Conservation (phyloP, 495 filamentous ascomycete species). For the Penicillium waksmanii region DNA sequence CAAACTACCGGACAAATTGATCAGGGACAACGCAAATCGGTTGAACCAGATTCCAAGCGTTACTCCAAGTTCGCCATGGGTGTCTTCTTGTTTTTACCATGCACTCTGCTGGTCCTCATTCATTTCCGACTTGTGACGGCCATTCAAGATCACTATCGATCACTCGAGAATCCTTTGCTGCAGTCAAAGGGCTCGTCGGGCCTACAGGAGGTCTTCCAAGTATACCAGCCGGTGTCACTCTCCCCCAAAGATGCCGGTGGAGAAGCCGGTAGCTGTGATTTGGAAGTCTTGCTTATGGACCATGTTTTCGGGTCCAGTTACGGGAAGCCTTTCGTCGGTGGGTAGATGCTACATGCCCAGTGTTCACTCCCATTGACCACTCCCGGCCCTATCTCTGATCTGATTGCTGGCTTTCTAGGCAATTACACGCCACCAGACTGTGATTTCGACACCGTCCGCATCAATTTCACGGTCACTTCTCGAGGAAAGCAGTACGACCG, state of each 20-base stretch:
- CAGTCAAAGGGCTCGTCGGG: constrained; percentile 18
- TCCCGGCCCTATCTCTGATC: not conserved
- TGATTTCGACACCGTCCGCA: constrained; percentile 74
- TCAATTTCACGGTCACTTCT: constrained; percentile 82
- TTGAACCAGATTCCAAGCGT: not conserved
- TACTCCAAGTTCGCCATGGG: not conserved
- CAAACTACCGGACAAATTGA: not conserved
- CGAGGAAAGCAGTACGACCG: constrained; percentile 79
- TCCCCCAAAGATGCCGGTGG: constrained; percentile 37
- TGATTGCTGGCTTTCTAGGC: constrained; percentile 43
- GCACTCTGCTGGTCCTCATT: not conserved
- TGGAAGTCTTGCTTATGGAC: constrained; percentile 62
- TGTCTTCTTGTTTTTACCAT: constrained; percentile 7
- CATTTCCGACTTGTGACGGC: not conserved
- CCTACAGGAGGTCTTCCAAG: constrained; percentile 64
- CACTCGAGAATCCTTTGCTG: constrained; percentile 2
- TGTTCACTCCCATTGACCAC: not conserved
- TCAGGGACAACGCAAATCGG: not conserved
- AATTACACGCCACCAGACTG: constrained; percentile 70
- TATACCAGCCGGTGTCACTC: constrained; percentile 64
- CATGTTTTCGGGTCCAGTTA: constrained; percentile 80
- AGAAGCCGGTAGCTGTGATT: constrained; percentile 43
- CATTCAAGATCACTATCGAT: not conserved
- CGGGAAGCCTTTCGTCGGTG: constrained; percentile 76
- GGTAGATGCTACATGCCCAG: constrained; percentile 22